phyloP scores from a whole-genome alignment of 371 early-diverging fungal species.

The Mortierella sp. region DNA sequence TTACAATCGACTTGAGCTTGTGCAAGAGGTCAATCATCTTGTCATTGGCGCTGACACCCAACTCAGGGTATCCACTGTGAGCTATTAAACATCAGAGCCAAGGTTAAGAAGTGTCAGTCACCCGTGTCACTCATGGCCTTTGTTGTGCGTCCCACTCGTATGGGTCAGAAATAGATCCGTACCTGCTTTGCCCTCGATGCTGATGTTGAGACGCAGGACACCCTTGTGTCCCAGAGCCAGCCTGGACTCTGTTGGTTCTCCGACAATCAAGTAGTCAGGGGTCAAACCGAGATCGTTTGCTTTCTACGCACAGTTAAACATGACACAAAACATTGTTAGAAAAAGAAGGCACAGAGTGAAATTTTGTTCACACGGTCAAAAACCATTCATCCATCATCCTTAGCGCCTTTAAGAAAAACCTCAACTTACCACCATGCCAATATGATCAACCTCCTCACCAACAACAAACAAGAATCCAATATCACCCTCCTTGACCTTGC shows the following conservation, averaged over 20 bases:
- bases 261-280: conserved; percentile 59
- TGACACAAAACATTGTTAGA: too few relatives aligned
- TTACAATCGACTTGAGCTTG: conserved; percentile 40
- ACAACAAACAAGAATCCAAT: conserved; percentile 62
- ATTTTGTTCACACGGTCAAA: neutral
- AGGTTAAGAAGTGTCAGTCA: neutral
- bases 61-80: conserved; percentile 63
- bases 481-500: conserved; percentile 61
- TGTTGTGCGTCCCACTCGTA: neutral
- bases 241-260: conserved; percentile 63
- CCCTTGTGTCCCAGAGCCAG: conserved; percentile 66
- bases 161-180: neutral
- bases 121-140: too few relatives aligned
- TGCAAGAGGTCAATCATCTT: conserved; percentile 55
- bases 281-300: conserved; percentile 59
- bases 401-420: neutral
- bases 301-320: conserved; percentile 22
- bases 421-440: conserved; percentile 59
- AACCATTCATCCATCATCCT: neutral
- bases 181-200: conserved; percentile 57
- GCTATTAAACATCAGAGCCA: conserved; percentile 18
- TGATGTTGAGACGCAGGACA: conserved; percentile 57
- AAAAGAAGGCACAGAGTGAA: neutral
- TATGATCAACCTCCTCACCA: conserved; percentile 64
- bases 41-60: conserved; percentile 59